Evolutionary conservation across 257 asterid species (phyloP), one percentile per base, ranked within the genome.

Genomic region (Ballota nigra): DNA sequence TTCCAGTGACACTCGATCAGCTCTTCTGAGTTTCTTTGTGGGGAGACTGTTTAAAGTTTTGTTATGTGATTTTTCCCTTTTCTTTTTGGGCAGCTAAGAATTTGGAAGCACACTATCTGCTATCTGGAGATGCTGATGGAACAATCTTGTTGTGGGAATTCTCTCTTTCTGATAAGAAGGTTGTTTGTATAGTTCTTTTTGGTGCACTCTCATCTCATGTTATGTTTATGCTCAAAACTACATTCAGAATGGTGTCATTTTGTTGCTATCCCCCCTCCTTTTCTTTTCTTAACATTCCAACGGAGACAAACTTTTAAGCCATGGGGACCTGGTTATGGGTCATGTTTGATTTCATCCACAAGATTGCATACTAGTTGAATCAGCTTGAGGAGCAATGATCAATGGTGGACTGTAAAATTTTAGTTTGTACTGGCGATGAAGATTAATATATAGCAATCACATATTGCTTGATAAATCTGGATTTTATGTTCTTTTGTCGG

Each of bases 111-210:
- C 92, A 95, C 76, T 84, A 79, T 79, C 76, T 95, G 77, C 85
- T 92, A 20, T 91, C 99, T 38, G 99, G 99, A 78, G 99, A 91
- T 86, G 95, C 93, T 45, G 97, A 86, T 57, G 99, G 98, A 18
- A 74, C 81, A 65, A 89, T 89, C 73, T 73, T 87, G 70, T 71
- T 95, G 88, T 95, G 98, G 98, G 98, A 86, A 75, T 81, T 74
- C 70, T 79, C 84, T 43, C 85, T 85, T 77, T 75, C 79, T 20
- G 85, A 88, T 69, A 88, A 73, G n/a, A 83, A 88, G 96, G 99
- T 95, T 80, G 53, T 61, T 53, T 52, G 55, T 79, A 40, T 33
- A 67, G 36, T 5, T 68, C 51, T 55, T 45, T 28, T 22, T 12
- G 41, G 55, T 31, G 61, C 29, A 43, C n/a, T n/a, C n/a, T n/a